Conservation (phyloP, 371 early-diverging fungal genomes). For the Haplosporangium sp. region DNA sequence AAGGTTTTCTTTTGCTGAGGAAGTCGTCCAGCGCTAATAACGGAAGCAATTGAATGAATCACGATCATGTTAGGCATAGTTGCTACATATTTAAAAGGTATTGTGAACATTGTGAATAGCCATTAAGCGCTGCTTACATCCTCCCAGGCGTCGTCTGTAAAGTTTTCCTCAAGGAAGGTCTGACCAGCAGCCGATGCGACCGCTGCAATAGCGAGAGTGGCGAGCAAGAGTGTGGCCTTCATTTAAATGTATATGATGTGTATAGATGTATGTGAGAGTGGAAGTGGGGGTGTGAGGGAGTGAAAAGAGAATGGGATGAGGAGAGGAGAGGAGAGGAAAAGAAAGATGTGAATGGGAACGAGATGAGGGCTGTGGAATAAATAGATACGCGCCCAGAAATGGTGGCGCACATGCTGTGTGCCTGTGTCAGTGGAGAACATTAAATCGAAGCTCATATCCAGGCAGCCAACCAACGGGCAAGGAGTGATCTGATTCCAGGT, state of each 20-base stretch:
- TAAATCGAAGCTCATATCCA: too few species aligned
- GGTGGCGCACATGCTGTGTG: background rate
- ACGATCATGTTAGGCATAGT: too few species aligned
- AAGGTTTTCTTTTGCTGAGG: constrained; percentile 74
- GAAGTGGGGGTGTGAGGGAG: background rate
- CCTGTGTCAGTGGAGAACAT: background rate
- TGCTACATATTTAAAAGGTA: background rate
- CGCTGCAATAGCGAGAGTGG: constrained; percentile 72
- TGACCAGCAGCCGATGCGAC: constrained; percentile 75
- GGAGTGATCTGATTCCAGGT: background rate
- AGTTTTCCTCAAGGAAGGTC: constrained; percentile 90
- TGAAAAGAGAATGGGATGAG: background rate
- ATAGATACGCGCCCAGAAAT: background rate
- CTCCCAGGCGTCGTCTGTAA: constrained; percentile 75
- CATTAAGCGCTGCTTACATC: constrained; percentile 26
- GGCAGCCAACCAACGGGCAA: background rate
- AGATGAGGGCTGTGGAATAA: background rate
- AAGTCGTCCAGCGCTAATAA: constrained; percentile 79
- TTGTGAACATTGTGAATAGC: background rate
- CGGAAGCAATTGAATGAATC: background rate
- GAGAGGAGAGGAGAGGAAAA: background rate
- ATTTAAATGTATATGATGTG: constrained; percentile 46
- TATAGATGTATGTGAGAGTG: constrained; percentile 1
- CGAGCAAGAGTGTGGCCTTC: constrained; percentile 69
- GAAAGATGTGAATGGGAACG: constrained; percentile 7